Evolutionary conservation across 2,329 filamentous ascomycete species (phyloP).

Genomic region (Colletotrichum acutatum): DNA sequence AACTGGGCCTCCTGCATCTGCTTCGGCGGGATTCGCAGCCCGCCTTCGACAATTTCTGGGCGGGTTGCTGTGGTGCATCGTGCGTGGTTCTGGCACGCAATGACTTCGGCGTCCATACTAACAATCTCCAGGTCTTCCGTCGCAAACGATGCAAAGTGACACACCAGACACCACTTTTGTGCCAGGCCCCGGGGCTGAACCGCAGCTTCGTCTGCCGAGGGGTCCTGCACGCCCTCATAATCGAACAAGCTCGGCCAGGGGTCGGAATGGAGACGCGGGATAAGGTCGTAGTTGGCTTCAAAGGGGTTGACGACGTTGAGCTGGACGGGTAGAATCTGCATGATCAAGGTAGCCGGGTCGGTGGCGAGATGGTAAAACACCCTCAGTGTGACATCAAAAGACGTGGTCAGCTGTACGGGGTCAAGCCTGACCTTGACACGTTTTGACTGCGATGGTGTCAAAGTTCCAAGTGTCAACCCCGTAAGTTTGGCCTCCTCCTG

Average conservation of each 20-base stretch:
- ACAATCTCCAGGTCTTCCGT: conserved; percentile 73
- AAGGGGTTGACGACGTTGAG: conserved; percentile 85
- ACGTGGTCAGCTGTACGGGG: conserved; percentile 61
- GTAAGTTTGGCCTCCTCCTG: conserved; percentile 56
- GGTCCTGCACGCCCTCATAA: conserved; percentile 58
- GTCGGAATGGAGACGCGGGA: conserved; percentile 79
- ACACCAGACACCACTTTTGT: conserved; percentile 84
- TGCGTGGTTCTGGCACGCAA: conserved; percentile 71
- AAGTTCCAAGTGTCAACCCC: conserved; percentile 57
- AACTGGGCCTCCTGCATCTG: conserved; percentile 79
- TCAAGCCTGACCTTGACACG: conserved; percentile 60
- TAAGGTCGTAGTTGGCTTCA: conserved; percentile 89
- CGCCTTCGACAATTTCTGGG: conserved; percentile 51
- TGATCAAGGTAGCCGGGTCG: conserved; percentile 83
- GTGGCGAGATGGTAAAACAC: conserved; percentile 82
- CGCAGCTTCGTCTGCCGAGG: conserved; percentile 42
- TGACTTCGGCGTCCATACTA: conserved; percentile 70
- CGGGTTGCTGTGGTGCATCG: conserved; percentile 62
- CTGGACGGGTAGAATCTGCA: conserved; percentile 76
- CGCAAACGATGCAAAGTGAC: conserved; percentile 81
- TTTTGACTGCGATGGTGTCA: conserved; percentile 57
- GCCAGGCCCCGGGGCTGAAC: conserved; percentile 68
- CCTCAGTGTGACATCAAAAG: conserved; percentile 76
- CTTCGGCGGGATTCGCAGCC: conserved; percentile 69
- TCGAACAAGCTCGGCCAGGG: conserved; percentile 91